Evolutionary conservation across 202 grass and related monocot genomes (phyloP), one percentile per base, ranked within the genome.

Genomic region (Zoysia matrella): DNA sequence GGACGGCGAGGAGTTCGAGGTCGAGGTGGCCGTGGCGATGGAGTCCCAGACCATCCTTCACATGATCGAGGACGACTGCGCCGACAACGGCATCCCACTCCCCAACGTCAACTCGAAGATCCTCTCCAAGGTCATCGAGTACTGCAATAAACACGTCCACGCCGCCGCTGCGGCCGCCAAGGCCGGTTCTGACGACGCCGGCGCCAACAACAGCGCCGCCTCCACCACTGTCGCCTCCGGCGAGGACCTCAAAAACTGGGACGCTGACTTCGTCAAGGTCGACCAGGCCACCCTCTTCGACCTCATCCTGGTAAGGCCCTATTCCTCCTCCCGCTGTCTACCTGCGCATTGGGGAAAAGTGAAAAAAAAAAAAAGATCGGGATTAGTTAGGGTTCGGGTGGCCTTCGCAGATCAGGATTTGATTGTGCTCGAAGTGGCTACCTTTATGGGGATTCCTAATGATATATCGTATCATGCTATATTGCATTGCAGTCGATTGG

Each of bases 31-130:
- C 30, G 90, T 95, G 12, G 93, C 93, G 2, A 95, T 92, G 93
- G 90, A 90, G 80, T 95, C 90, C 47, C 93, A 92, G 80, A 95
- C 93, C 8, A 95, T 92, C 83, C 86, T 80, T 46, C 90, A 95
- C 76, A 95, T 95, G 93, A 95, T 95, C 71, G 93, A 95, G 79
- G 93, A 95, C 36, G 93, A 95, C 65, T 95, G 90, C 77, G 90
- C 90, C 12, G 88, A 90, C 67, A 95, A 77, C 80, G 86, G 88
- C 22, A 95, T 95, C 83, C 93, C 93, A 2, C 90, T 95, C 14
- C 93, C 93, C 18, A 95, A 95, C 90, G 93, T 95, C 30, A 90
- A 73, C 75, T 76, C 84, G 10, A 92, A 88, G 83, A 95, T 92
- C 76, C 93, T 95, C 3, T 78, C 87, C n/a, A 95, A 92, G 88